A percentile compares a stretch with the other conserved stretches of the same genome.
These are phyloP conservation scores for Diaporthe amygdali DNA, from an alignment of 2,329 filamentous ascomycete species.

Conservation along the genomic window DNA sequence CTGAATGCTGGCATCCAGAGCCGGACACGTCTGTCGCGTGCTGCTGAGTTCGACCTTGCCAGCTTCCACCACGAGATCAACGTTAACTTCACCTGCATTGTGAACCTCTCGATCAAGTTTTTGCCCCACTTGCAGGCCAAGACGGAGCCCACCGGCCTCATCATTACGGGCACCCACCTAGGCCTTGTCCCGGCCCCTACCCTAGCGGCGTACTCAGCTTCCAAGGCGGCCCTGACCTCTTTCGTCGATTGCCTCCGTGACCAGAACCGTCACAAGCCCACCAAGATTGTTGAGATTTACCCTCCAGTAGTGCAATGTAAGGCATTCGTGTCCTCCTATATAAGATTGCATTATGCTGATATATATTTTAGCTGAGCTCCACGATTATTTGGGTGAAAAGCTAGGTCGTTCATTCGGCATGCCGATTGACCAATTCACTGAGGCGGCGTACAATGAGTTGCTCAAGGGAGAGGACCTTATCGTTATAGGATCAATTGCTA, in stretches of 20 bases:
- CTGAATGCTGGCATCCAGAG: constrained; percentile 36
- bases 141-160: constrained; percentile 23
- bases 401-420: constrained; percentile 26
- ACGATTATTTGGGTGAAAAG: constrained; percentile 30
- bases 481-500: constrained; percentile 23
- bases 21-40: constrained; percentile 42
- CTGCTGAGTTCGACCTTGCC: constrained; percentile 41
- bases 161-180: constrained; percentile 44
- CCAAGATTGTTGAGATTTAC: constrained; percentile 43
- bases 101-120: constrained; percentile 46
- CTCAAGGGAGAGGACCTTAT: constrained; percentile 39
- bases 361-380: constrained; percentile 28
- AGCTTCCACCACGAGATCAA: constrained; percentile 43
- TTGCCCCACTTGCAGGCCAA: constrained; percentile 41
- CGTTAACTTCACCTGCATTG: constrained; percentile 46
- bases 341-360: no score
- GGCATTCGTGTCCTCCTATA: no score
- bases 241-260: constrained; percentile 45
- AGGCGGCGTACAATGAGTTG: constrained; percentile 41
- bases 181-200: constrained; percentile 41
- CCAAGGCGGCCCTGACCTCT: constrained; percentile 48
- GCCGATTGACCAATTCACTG: constrained; percentile 38
- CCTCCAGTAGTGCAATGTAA: constrained; percentile 40
- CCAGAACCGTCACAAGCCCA: constrained; percentile 35
- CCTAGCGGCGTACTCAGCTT: constrained; percentile 47